A percentile compares a stretch with the other conserved stretches of the same genome.
phyloP scores from a whole-genome alignment of 177 flowering plant genomes.

The Telopea speciosissima region DNA sequence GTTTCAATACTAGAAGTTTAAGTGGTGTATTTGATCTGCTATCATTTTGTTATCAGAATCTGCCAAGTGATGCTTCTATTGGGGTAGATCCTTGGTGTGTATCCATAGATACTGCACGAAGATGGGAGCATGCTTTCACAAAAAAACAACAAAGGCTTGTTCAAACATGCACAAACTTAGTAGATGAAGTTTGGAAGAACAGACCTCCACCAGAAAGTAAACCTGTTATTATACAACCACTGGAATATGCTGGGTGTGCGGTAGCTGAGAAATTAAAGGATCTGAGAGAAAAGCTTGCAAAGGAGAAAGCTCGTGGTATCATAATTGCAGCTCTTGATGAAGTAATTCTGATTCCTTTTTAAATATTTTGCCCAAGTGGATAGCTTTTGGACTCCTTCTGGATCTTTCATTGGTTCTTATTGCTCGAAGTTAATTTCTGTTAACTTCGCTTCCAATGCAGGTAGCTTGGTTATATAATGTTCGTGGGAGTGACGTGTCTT shows the following conservation, averaged over 20 bases:
- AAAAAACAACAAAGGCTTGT: slow-evolving; percentile 62
- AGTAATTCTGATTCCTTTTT: slow-evolving; percentile 28
- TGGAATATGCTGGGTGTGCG: slow-evolving; percentile 70
- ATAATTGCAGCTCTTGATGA: slow-evolving; percentile 79
- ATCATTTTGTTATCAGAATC: slow-evolving; percentile 39
- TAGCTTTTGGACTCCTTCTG: slow-evolving; percentile 3
- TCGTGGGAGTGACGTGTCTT: slow-evolving; percentile 86
- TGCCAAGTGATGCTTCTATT: slow-evolving; percentile 58
- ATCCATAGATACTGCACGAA: slow-evolving; percentile 80
- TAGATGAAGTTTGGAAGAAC: slow-evolving; percentile 81
- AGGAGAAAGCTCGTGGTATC: slow-evolving; percentile 64
- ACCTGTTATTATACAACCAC: slow-evolving; percentile 64
- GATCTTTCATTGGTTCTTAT: not conserved
- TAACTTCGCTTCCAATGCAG: slow-evolving; percentile 32
- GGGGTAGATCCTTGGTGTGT: slow-evolving; percentile 93
- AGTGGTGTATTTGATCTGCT: slow-evolving; percentile 3
- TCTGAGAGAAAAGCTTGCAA: slow-evolving; percentile 55
- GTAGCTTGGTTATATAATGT: slow-evolving; percentile 96
- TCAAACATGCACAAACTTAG: slow-evolving; percentile 66
- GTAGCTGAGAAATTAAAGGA: slow-evolving; percentile 69
- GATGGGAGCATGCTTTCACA: slow-evolving; percentile 74
- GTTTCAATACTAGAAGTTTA: not conserved
- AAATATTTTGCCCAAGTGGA: not conserved
- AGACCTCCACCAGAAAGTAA: slow-evolving; percentile 56
- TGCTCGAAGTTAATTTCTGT: not conserved